Percentiles rank a stretch among this genome's conserved stretches.
Evolutionary conservation across 140 eudicot species (phyloP).

Genomic region (Stevia rebaudiana): DNA sequence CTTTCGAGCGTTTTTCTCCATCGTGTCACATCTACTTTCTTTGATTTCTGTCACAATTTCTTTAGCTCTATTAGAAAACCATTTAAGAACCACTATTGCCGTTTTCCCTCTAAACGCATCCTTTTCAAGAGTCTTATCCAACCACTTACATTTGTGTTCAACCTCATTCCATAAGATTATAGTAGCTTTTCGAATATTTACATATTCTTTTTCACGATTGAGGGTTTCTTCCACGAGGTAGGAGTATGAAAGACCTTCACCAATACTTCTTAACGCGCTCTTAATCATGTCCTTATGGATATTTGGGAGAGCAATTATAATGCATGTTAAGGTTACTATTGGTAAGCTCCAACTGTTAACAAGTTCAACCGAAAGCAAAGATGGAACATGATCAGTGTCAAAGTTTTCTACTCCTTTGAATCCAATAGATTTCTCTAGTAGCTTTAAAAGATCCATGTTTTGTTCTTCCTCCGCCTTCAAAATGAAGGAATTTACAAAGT

Average conservation of each 20-base stretch:
- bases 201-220: not conserved
- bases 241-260: constrained; percentile 20
- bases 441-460: constrained; percentile 4
- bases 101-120: constrained; percentile 16
- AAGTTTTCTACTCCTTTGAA: constrained; percentile 31
- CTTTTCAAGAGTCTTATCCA: constrained; percentile 17
- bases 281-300: not conserved
- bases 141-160: constrained; percentile 23
- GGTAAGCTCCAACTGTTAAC: constrained; percentile 31
- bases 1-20: not conserved
- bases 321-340: constrained; percentile 22
- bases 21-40: not conserved
- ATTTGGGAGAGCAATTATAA: constrained; percentile 18
- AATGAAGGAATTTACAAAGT: constrained; percentile 11
- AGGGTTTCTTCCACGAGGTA: constrained; percentile 20
- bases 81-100: constrained; percentile 6
- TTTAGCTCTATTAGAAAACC: constrained; percentile 16
- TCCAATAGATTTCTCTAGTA: constrained; percentile 15
- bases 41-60: constrained; percentile 1
- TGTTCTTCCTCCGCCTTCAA: constrained; percentile 16
- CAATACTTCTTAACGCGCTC: constrained; percentile 14
- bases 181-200: not conserved
- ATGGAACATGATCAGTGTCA: constrained; percentile 14
- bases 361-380: constrained; percentile 1
- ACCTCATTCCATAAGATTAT: constrained; percentile 21